Evolutionary conservation across 2,329 filamentous ascomycete species (phyloP), one percentile per base, ranked within the genome.

Genomic region (Neonectria hederae): DNA sequence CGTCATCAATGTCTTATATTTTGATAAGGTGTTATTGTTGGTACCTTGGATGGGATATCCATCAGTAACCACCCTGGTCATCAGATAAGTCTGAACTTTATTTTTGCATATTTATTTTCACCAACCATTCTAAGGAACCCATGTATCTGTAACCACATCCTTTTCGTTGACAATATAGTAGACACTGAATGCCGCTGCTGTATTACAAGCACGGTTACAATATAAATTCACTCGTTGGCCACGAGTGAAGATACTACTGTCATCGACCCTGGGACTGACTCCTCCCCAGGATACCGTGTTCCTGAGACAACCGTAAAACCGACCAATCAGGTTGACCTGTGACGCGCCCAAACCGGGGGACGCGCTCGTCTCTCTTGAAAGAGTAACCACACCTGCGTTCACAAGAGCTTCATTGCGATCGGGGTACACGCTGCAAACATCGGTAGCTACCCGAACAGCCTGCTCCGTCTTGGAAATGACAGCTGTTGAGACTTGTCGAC

Each of bases 81-180:
- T n/a, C n/a, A n/a, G n/a, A n/a, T n/a, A n/a, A n/a, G n/a, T n/a
- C n/a, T n/a, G n/a, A n/a, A n/a, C n/a, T n/a, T n/a, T n/a, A n/a
- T n/a, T n/a, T n/a, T n/a, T n/a, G n/a, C n/a, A n/a, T n/a, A 38
- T 38, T 7, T 4, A 14, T 43, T 35, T 46, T 10, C 67, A 73
- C 71, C 72, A 74, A 4, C 78, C 79, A 66, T 79, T 80, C 74
- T 77, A 80, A 11, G 78, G 79, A 38, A 78, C 59, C 77, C 77
- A 79, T 7, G 75, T 68, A 22, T 79, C 77, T 51, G 48, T 65
- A 5, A 79, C 75, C 5, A 76, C 60, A 42, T 79, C 74, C 6
- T 77, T 53, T 40, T 75, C 76, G 49, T 81, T 78, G 4, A 76
- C 76, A 3, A 81, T 73, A 64, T 74, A 80, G 59, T 77, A 80